Evolutionary conservation across 1,139 yeast genomes (phyloP), one percentile per base, ranked within the genome.

Genomic region (Meyerozyma smithsonii): DNA sequence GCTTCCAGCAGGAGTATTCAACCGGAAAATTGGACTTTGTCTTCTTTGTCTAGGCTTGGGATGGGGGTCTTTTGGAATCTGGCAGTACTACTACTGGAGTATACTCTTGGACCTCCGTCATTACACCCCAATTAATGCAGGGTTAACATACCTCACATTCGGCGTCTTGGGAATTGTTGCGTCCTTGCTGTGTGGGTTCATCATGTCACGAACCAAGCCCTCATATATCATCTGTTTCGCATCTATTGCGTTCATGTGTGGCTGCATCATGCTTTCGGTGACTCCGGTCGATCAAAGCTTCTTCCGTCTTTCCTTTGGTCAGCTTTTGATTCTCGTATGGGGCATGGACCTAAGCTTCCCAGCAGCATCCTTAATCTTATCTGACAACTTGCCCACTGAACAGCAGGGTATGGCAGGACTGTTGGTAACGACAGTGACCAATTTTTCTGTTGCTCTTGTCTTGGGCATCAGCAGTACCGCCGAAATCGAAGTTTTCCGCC

Each of bases 351-450:
- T 74, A 48, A 73, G 80, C 26, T 77, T 77, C 50, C 82, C 82
- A 2, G 75, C 81, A 2, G 74, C 81, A 0, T 67, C 81, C 0
- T 64, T 77, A 26, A 66, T 77, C 5, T 52, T 77, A 32, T 73
- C 79, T 8, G 79, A 77, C 45, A 63, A 56, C 35, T 54, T 77
- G 32, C 81, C 82, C 0, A 52, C 57, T 41, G 64, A 66, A 40
- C 73, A 74, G 43, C 83, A 77, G 54, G 82, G 82, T 23, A 74
- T 77, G 77, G 81, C 81, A 1, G 81, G 81, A 1, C 76, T 81
- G 1, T 55, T 77, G 39, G 77, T 77, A 1, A 62, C 77, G 19
- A 77, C 83, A 0, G 72, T 75, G 44, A 67, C 73, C 11, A 77
- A 75, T 50, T 77, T 77, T 46, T 72, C 79, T 1, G 77, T 73